Evolutionary conservation across 495 filamentous ascomycete genomes (phyloP).

Genomic region (Penicillium verhagenii): DNA sequence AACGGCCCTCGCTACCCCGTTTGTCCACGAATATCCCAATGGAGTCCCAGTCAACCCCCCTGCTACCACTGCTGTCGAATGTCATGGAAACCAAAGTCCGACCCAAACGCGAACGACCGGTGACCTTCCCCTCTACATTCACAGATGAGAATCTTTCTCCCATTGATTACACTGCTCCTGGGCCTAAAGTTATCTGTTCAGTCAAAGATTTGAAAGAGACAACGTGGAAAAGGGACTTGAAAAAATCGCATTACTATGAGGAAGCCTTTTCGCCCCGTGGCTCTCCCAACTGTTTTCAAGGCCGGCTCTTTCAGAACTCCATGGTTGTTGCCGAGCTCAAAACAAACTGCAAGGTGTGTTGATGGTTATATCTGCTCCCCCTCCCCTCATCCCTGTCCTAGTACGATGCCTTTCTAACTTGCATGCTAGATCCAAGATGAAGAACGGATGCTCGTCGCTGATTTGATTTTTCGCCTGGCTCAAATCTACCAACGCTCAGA

Average conservation of each 20-base stretch:
- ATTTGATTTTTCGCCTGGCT: constrained; percentile 67
- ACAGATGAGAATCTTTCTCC: constrained; percentile 24
- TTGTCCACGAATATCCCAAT: constrained; percentile 12
- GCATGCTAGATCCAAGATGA: constrained; percentile 34
- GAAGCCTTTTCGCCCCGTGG: constrained; percentile 59
- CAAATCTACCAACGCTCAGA: constrained; percentile 70
- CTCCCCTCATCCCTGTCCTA: background rate
- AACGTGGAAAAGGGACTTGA: constrained; percentile 31
- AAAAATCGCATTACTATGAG: constrained; percentile 55
- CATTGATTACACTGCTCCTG: constrained; percentile 5
- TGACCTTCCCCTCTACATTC: constrained; percentile 23
- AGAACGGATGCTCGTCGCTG: constrained; percentile 58
- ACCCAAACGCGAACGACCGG: constrained; percentile 6
- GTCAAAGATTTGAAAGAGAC: constrained; percentile 17
- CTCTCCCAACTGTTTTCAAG: constrained; percentile 47
- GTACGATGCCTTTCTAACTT: background rate
- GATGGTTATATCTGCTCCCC: background rate
- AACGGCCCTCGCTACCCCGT: constrained; percentile 17
- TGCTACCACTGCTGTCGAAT: constrained; percentile 3
- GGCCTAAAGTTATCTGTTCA: constrained; percentile 10
- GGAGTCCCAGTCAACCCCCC: background rate
- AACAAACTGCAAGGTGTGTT: constrained; percentile 77
- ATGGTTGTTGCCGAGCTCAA: constrained; percentile 76
- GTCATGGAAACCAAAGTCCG: background rate
- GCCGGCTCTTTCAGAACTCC: constrained; percentile 62